phyloP scores from a whole-genome alignment of 208 protist species.

The Angomonas ambiguus region DNA sequence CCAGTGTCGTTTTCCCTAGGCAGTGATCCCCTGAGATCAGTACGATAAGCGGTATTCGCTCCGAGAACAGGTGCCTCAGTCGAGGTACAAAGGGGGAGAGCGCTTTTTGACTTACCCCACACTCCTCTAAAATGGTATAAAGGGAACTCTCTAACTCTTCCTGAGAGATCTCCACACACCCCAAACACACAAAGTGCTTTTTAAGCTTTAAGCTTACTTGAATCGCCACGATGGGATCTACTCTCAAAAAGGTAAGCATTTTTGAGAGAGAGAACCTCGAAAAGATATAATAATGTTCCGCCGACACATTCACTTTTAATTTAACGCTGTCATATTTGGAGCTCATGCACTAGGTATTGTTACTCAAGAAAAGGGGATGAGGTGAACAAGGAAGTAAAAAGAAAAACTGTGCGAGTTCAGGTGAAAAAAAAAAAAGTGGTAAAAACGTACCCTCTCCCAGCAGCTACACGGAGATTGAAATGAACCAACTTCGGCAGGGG shows the following conservation, averaged over 20 bases:
- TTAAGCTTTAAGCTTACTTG: slow-evolving; percentile 57
- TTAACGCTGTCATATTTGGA: slow-evolving; percentile 70
- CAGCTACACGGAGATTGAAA: background rate
- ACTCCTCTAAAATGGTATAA: slow-evolving; percentile 19
- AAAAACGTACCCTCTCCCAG: no score
- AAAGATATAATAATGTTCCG: slow-evolving; percentile 55
- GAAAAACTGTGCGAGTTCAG: background rate
- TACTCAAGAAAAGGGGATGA: background rate
- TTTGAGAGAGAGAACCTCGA: slow-evolving; percentile 60
- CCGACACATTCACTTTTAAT: slow-evolving; percentile 42
- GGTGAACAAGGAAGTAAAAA: background rate
- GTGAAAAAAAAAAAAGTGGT: slow-evolving; percentile 3
- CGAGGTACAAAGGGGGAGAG: slow-evolving; percentile 48
- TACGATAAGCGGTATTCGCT: slow-evolving; percentile 46
- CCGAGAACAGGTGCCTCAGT: slow-evolving; percentile 37
- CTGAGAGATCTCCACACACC: slow-evolving; percentile 35
- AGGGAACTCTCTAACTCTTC: slow-evolving; percentile 31
- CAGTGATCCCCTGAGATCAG: slow-evolving; percentile 32
- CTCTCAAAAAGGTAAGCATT: slow-evolving; percentile 56
- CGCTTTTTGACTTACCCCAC: slow-evolving; percentile 22
- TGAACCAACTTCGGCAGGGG: background rate
- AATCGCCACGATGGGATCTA: slow-evolving; percentile 34
- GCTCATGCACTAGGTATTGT: slow-evolving; percentile 25
- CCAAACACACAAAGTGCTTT: slow-evolving; percentile 41
- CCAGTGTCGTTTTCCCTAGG: slow-evolving; percentile 47